Conservation (phyloP, 305 asterid genomes). For the Solanum hybrid region DNA sequence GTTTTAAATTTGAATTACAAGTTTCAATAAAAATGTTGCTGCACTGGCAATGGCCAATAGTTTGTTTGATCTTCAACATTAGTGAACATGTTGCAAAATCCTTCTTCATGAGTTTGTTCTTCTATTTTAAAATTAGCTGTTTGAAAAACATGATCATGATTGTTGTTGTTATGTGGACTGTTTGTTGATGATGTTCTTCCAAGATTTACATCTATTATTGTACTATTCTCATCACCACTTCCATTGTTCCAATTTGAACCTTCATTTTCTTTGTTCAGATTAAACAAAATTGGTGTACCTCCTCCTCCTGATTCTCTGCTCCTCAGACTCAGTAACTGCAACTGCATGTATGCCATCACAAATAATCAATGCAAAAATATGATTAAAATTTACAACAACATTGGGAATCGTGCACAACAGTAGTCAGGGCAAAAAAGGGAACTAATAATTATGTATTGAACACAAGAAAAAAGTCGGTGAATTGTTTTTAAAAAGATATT, state of each 20-base stretch:
- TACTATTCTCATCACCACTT: slow-evolving; percentile 14
- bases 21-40: slow-evolving; percentile 27
- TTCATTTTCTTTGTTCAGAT: slow-evolving; percentile 28
- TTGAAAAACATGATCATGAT: not conserved
- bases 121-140: not conserved
- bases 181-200: slow-evolving; percentile 6
- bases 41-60: slow-evolving; percentile 66
- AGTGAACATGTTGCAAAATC: slow-evolving; percentile 39
- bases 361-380: not conserved
- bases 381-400: not conserved
- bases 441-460: not conserved
- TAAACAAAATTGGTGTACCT: slow-evolving; percentile 20
- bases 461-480: not conserved
- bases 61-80: slow-evolving; percentile 47
- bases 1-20: not conserved
- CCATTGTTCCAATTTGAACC: slow-evolving; percentile 27
- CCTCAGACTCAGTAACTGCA: slow-evolving; percentile 42
- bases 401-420: not conserved
- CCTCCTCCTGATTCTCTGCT: slow-evolving; percentile 17
- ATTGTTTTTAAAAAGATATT: not conserved
- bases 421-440: not conserved
- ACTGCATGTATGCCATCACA: not conserved
- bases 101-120: slow-evolving; percentile 11
- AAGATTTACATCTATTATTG: slow-evolving; percentile 20
- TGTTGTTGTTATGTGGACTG: not conserved